A percentile compares a stretch with the other conserved stretches of the same genome.
phyloP scores from a whole-genome alignment of 768 basidiomycete genomes.

The Galerina marginata region DNA sequence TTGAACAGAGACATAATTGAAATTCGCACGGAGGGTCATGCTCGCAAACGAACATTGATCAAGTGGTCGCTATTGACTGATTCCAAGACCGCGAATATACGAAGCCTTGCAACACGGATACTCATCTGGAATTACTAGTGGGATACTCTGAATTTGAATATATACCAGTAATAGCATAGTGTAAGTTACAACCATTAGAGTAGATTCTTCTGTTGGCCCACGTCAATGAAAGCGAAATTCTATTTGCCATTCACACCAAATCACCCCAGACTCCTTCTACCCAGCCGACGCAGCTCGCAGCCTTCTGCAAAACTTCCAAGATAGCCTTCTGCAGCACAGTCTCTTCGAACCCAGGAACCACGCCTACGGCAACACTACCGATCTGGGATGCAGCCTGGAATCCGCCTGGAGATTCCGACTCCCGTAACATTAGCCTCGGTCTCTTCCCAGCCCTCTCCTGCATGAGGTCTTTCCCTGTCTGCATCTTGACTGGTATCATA shows the following conservation, averaged over 20 bases:
- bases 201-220: no score
- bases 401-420: not conserved
- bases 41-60: no score
- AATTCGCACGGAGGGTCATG: no score
- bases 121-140: no score
- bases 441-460: conserved; percentile 24
- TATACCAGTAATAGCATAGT: no score
- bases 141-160: no score
- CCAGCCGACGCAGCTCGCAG: conserved; percentile 57
- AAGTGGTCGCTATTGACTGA: no score
- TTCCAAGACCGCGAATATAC: no score
- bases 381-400: not conserved
- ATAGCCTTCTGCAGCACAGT: conserved; percentile 53
- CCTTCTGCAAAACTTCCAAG: conserved; percentile 43
- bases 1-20: no score
- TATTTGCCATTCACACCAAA: conserved; percentile 1
- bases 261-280: conserved; percentile 17
- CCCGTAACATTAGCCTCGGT: conserved; percentile 20
- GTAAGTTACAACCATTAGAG: no score
- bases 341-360: conserved; percentile 73
- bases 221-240: no score
- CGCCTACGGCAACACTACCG: not conserved
- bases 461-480: conserved; percentile 35
- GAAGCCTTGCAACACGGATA: no score
- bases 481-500: conserved; percentile 39